phyloP scores from a whole-genome alignment of 768 basidiomycete genomes.

The Termitomyces sp. region DNA sequence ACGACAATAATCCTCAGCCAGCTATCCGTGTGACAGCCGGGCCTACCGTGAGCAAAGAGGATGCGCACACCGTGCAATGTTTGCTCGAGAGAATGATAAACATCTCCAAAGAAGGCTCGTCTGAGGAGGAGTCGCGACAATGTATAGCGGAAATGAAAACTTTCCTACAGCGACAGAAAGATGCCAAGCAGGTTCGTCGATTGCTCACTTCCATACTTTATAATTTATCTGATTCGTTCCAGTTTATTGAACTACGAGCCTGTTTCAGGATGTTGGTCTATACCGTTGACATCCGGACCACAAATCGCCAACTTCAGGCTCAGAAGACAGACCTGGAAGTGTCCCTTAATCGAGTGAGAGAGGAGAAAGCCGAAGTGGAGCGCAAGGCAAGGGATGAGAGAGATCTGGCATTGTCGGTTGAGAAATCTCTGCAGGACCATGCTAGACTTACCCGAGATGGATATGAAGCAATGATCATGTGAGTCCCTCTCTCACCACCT shows the following conservation, averaged over 20 bases:
- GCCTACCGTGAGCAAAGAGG: conserved; percentile 31
- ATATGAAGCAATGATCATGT: conserved; percentile 35
- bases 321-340: conserved; percentile 26
- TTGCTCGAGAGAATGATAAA: conserved; percentile 49
- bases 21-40: conserved; percentile 26
- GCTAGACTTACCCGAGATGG: conserved; percentile 39
- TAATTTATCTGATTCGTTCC: not conserved
- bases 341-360: conserved; percentile 24
- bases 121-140: conserved; percentile 42
- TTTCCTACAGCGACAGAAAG: conserved; percentile 37
- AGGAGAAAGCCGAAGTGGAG: conserved; percentile 30
- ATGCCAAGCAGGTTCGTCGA: conserved; percentile 36
- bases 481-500: conserved; percentile 17
- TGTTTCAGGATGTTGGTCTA: conserved; percentile 45
- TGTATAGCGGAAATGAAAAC: conserved; percentile 45
- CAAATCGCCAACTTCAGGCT: conserved; percentile 30
- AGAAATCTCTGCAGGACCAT: conserved; percentile 50
- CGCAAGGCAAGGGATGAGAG: conserved; percentile 42
- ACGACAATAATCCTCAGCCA: conserved; percentile 25
- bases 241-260: conserved; percentile 50
- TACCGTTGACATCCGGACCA: conserved; percentile 32
- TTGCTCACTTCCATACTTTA: not conserved
- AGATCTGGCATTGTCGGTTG: conserved; percentile 44
- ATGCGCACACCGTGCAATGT: conserved; percentile 4
- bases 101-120: conserved; percentile 51